Conservation (phyloP, 2,329 filamentous ascomycete genomes). For the Ophiostoma australiae region DNA sequence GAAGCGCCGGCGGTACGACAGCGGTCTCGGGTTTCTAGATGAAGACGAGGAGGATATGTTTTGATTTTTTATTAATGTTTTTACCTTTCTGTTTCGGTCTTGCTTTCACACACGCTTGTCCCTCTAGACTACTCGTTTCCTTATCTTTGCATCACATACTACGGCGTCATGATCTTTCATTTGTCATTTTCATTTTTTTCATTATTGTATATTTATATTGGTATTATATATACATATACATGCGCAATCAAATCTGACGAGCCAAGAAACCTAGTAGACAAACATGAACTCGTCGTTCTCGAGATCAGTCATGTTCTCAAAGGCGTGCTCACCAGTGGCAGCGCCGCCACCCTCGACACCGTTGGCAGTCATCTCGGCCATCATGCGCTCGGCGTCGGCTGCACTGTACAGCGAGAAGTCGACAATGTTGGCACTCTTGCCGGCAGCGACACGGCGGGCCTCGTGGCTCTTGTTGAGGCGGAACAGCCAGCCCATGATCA, state of each 20-base stretch:
- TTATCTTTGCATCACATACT: neutral
- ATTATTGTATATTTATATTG: neutral
- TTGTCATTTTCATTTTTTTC: neutral
- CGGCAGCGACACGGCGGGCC: conserved; percentile 23
- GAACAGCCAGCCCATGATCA: conserved; percentile 19
- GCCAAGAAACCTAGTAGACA: conserved; percentile 21
- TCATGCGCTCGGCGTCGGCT: conserved; percentile 23
- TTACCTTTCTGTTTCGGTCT: neutral
- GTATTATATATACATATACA: neutral
- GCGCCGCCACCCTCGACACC: conserved; percentile 6
- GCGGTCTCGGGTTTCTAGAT: conserved; percentile 51
- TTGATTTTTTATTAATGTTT: neutral
- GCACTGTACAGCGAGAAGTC: conserved; percentile 24
- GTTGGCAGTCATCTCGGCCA: conserved; percentile 18
- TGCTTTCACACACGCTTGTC: neutral
- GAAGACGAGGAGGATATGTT: conserved; percentile 40
- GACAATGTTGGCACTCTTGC: conserved; percentile 26
- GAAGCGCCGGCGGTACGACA: conserved; percentile 49
- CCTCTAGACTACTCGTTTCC: neutral
- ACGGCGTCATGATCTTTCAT: neutral
- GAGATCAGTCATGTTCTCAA: conserved; percentile 28
- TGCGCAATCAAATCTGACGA: neutral
- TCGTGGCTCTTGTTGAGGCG: conserved; percentile 24
- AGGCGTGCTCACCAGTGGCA: conserved; percentile 24
- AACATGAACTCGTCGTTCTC: conserved; percentile 29